Percentiles rank a stretch among this genome's conserved stretches.
Evolutionary conservation across 805 yeast species (phyloP).

Genomic region (Dipodascus albidus): DNA sequence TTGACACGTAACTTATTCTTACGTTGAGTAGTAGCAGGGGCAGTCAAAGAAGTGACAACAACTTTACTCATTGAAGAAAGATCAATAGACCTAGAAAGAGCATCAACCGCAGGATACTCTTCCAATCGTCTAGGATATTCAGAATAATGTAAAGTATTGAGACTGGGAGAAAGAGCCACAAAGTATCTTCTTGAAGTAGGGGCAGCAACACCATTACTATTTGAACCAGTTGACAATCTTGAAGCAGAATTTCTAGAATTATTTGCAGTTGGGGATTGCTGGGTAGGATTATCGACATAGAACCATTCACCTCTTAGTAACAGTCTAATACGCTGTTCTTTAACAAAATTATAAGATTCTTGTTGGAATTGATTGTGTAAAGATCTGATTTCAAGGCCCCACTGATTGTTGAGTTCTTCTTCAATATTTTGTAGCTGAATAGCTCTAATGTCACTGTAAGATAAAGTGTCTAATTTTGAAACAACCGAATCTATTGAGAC

Average conservation of each 20-base stretch:
- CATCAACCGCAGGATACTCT: slow-evolving; percentile 40
- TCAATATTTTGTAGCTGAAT: slow-evolving; percentile 35
- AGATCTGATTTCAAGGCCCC: slow-evolving; percentile 35
- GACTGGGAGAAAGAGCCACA: slow-evolving; percentile 56
- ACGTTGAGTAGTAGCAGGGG: slow-evolving; percentile 10
- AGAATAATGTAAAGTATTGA: slow-evolving; percentile 47
- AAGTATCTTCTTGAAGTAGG: slow-evolving; percentile 34
- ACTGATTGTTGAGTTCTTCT: slow-evolving; percentile 25
- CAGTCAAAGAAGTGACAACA: slow-evolving; percentile 32
- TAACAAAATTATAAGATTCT: slow-evolving; percentile 60
- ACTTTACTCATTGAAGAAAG: slow-evolving; percentile 32
- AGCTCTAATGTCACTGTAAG: slow-evolving; percentile 41
- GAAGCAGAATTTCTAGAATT: not conserved
- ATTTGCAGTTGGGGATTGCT: slow-evolving; percentile 5
- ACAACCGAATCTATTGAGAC: slow-evolving; percentile 34
- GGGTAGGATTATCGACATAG: slow-evolving; percentile 43
- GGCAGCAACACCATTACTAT: not conserved
- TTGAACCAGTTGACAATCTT: not conserved
- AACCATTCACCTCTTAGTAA: slow-evolving; percentile 78
- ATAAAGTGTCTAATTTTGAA: slow-evolving; percentile 30
- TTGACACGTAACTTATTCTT: slow-evolving; percentile 37
- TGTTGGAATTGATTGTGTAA: slow-evolving; percentile 39
- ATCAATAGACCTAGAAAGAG: slow-evolving; percentile 15
- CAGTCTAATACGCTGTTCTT: slow-evolving; percentile 62
- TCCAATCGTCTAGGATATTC: slow-evolving; percentile 40